Evolutionary conservation across 2,329 filamentous ascomycete species (phyloP).

Genomic region (Bipolaris cookei): DNA sequence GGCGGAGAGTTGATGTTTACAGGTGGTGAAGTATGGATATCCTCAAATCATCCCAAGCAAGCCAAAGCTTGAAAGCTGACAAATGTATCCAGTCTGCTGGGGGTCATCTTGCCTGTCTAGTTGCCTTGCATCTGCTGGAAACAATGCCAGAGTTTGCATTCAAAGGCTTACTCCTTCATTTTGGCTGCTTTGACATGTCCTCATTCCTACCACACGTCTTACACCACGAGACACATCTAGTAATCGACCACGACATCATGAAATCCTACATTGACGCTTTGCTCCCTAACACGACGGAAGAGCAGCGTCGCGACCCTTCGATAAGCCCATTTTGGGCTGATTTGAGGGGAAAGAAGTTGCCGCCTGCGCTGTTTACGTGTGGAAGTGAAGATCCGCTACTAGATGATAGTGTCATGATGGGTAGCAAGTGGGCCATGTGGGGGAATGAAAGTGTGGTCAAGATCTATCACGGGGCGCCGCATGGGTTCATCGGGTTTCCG

Average conservation of each 20-base stretch:
- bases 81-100: conserved; percentile 54
- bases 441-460: conserved; percentile 60
- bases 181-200: conserved; percentile 59
- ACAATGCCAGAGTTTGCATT: conserved; percentile 50
- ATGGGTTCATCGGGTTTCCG: conserved; percentile 59
- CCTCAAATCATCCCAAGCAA: conserved; percentile 6
- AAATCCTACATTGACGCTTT: conserved; percentile 55
- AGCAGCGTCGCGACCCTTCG: conserved; percentile 53
- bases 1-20: conserved; percentile 54
- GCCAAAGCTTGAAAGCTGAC: background rate
- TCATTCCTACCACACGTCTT: conserved; percentile 51
- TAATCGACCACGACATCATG: conserved; percentile 58
- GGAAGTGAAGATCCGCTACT: conserved; percentile 63
- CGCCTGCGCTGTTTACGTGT: conserved; percentile 61
- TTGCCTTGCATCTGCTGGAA: conserved; percentile 57
- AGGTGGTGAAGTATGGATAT: conserved; percentile 44
- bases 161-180: conserved; percentile 60
- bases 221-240: conserved; percentile 49
- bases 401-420: conserved; percentile 62
- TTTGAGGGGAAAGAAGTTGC: conserved; percentile 49
- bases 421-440: conserved; percentile 60
- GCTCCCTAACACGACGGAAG: conserved; percentile 51
- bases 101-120: conserved; percentile 57
- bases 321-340: conserved; percentile 61
- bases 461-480: conserved; percentile 61